Base-by-base conservation (phyloP, 2,329 filamentous ascomycete genomes). In the Xylaria sp. region DNA sequence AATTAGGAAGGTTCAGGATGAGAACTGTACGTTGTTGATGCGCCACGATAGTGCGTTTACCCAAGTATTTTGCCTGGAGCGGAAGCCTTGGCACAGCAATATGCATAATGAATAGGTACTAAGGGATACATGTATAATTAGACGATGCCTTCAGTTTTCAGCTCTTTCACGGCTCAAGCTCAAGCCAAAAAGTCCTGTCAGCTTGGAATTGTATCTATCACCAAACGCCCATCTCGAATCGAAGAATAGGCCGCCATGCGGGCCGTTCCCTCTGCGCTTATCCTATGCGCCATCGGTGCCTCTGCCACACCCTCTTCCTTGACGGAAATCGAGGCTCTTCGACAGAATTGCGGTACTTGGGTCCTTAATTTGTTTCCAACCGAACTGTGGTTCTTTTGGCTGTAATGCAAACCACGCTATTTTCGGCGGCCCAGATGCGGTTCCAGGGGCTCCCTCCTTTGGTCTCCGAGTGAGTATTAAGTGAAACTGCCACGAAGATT, bases 401-500 rank as follows among this genome's bases (percentile, higher is more conserved):
- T 62, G 51, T 31, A 49, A 62, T 15, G 1, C 51, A 6, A 18
- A 62, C 41, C 62, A 66, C 49, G 41, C 51, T 9, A 13, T 66
- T 39, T 61, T 61, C 20, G 64, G 49, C 25, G 39, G 12, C 10
- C 51, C 46, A 20, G 55, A 56, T 39, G 49, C 64, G 3, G 51
- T 62, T 31, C 36, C 51, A 12, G 64, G 57, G 2, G 57, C 57
- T 51, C 64, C 64, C 15, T 57, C 64, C 28, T 57, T 66, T 33
- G 64, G 36, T 12, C 49, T 61, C 18, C 64, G 64, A 49, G 64
- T 66, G 57, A 62, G 64, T 66, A 6, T 43, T 2, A 36, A 36
- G 7, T 36, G 8, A 8, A 36, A 13, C 13, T 43, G 4, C 41
- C 5, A 13, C 15, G 2, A 43, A 18, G 1, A 15, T 15, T 43